These are phyloP conservation scores for Fusarium subglutinans DNA, from an alignment of 2,329 filamentous ascomycete species.

Conservation along the genomic window DNA sequence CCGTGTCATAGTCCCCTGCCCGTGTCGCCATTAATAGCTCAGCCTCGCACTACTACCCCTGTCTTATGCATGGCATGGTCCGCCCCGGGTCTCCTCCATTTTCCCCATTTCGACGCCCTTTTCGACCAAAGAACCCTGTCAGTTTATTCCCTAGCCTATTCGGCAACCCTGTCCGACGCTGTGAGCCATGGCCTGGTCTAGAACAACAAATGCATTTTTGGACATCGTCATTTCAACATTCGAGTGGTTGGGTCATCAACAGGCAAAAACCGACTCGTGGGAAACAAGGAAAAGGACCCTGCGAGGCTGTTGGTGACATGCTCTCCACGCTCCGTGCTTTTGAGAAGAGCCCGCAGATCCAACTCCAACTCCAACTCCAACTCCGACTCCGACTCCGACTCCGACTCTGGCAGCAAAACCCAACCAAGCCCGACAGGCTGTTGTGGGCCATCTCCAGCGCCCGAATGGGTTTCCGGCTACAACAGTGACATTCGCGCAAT, in stretches of 20 bases:
- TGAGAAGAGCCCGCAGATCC: background rate
- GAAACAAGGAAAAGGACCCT: background rate
- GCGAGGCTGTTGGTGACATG: background rate
- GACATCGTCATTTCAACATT: background rate
- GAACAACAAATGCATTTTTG: conserved; percentile 22
- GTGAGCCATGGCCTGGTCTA: conserved; percentile 34
- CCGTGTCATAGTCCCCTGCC: conserved; percentile 6
- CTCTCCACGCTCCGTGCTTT: background rate
- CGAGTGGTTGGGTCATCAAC: conserved; percentile 1
- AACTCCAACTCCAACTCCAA: background rate
- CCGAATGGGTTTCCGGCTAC: background rate
- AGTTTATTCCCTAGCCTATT: conserved; percentile 13
- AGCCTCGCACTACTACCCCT: conserved; percentile 9
- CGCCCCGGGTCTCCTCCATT: conserved; percentile 12
- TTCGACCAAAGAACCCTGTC: background rate
- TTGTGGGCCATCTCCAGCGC: background rate
- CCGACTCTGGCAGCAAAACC: background rate
- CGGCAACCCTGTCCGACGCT: conserved; percentile 23
- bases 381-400: too few species aligned
- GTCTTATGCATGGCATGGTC: conserved; percentile 8
- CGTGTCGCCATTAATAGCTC: conserved; percentile 37
- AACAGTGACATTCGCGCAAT: background rate
- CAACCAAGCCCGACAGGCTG: background rate
- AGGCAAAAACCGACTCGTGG: background rate
- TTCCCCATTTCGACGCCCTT: conserved; percentile 10